Conservation (phyloP, 176 grass and related monocot genomes). For the Oryza meyeriana region DNA sequence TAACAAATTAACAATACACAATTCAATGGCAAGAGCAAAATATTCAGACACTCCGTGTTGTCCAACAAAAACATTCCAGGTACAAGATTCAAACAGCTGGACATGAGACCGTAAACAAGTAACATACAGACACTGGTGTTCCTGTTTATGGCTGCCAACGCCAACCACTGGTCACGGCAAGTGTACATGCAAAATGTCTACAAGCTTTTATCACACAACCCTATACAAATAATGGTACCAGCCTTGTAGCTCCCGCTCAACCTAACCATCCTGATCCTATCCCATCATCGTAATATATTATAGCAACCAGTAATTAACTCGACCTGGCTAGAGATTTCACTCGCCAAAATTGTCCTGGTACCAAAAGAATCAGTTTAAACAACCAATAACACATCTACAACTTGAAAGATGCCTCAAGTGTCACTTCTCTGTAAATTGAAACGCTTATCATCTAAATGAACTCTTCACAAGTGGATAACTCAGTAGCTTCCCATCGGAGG, state of each 20-base stretch:
- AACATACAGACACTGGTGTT: slow-evolving; percentile 15
- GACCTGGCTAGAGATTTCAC: slow-evolving; percentile 28
- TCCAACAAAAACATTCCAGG: slow-evolving; percentile 4
- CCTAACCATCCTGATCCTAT: slow-evolving; percentile 33
- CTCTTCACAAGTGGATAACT: slow-evolving; percentile 21
- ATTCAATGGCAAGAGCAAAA: not conserved
- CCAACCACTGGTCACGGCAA: not conserved
- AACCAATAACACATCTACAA: slow-evolving; percentile 39
- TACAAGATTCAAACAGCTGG: not conserved
- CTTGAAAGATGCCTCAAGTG: not conserved
- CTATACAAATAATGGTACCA: slow-evolving; percentile 60
- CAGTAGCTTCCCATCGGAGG: slow-evolving; percentile 85
- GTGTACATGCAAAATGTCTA: slow-evolving; percentile 45
- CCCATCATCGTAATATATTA: not conserved
- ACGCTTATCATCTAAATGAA: slow-evolving; percentile 4
- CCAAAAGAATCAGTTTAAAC: slow-evolving; percentile 52
- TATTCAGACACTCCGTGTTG: not conserved
- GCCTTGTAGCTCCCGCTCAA: not conserved
- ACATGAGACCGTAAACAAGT: not conserved
- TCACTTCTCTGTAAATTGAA: not conserved
- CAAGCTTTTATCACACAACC: slow-evolving; percentile 18
- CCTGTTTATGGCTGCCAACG: slow-evolving; percentile 20
- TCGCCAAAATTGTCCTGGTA: slow-evolving; percentile 47
- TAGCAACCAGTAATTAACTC: not conserved
- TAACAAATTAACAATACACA: not conserved